These are phyloP conservation scores for Chaetomiaceae sp. DNA, from an alignment of 2,329 filamentous ascomycete species.

Conservation along the genomic window DNA sequence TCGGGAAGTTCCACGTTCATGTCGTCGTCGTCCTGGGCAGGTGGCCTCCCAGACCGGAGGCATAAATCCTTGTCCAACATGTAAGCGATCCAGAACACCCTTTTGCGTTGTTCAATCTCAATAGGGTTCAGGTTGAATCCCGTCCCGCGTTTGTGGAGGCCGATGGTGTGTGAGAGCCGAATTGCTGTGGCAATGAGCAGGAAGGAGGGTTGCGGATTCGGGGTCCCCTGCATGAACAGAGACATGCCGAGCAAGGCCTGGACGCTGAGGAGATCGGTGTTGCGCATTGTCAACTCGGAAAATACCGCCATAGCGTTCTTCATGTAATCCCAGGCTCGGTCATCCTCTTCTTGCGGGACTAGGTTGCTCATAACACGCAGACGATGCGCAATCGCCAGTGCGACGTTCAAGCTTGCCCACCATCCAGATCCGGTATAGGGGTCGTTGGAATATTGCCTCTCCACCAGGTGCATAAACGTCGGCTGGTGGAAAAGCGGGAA, in stretches of 20 bases:
- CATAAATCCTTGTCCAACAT: constrained; percentile 62
- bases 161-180: constrained; percentile 86
- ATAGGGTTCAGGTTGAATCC: constrained; percentile 91
- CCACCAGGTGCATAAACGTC: constrained; percentile 96
- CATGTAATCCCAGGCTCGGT: constrained; percentile 90
- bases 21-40: constrained; percentile 60
- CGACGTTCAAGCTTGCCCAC: constrained; percentile 97
- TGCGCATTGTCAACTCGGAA: constrained; percentile 89
- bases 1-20: constrained; percentile 97
- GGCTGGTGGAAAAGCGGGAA: constrained; percentile 96
- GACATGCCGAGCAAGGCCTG: constrained; percentile 92
- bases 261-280: constrained; percentile 90
- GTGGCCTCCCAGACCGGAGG: constrained; percentile 55
- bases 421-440: constrained; percentile 94
- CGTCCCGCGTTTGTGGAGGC: constrained; percentile 86
- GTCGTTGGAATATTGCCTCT: constrained; percentile 86
- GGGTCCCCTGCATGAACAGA: constrained; percentile 90
- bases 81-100: constrained; percentile 64
- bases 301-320: constrained; percentile 96
- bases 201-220: constrained; percentile 92
- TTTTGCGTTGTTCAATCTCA: constrained; percentile 81
- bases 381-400: constrained; percentile 86
- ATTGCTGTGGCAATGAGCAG: constrained; percentile 88
- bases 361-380: constrained; percentile 93
- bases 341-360: constrained; percentile 84